Conservation (phyloP, 805 yeast genomes). For the Nakazawaea laoshanensis region DNA sequence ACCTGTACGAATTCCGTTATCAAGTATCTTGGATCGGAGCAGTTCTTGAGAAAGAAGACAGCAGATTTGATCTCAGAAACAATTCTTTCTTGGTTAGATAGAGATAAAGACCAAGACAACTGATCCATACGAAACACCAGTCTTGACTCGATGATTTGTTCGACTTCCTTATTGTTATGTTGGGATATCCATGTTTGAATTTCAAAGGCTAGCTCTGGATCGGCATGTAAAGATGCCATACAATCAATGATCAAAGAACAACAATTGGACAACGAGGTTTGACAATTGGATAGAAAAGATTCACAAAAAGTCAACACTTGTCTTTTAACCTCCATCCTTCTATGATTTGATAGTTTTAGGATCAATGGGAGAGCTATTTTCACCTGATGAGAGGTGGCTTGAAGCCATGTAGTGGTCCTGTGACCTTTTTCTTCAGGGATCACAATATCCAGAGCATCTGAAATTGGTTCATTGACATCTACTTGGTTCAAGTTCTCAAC, state of each 20-base stretch:
- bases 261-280: slow-evolving; percentile 25
- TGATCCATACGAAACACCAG: no score
- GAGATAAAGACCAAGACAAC: slow-evolving; percentile 12
- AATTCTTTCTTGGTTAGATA: slow-evolving; percentile 20
- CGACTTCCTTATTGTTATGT: no score
- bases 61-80: slow-evolving; percentile 3
- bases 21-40: background rate
- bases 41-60: slow-evolving; percentile 1
- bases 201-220: no score
- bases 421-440: slow-evolving; percentile 13
- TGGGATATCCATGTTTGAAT: no score
- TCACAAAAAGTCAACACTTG: slow-evolving; percentile 23
- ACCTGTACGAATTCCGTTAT: slow-evolving; percentile 1
- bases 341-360: slow-evolving; percentile 17
- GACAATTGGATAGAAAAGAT: slow-evolving; percentile 21
- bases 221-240: slow-evolving; percentile 12
- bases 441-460: background rate
- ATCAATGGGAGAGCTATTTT: slow-evolving; percentile 33
- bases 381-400: slow-evolving; percentile 42
- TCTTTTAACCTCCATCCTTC: slow-evolving; percentile 24
- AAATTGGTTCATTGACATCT: no score
- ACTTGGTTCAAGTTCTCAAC: no score
- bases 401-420: slow-evolving; percentile 47
- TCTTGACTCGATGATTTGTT: no score
- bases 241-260: slow-evolving; percentile 27